Conservation (phyloP, 192 early-diverging fungal species). For the Rhizophagus prolifer region DNA sequence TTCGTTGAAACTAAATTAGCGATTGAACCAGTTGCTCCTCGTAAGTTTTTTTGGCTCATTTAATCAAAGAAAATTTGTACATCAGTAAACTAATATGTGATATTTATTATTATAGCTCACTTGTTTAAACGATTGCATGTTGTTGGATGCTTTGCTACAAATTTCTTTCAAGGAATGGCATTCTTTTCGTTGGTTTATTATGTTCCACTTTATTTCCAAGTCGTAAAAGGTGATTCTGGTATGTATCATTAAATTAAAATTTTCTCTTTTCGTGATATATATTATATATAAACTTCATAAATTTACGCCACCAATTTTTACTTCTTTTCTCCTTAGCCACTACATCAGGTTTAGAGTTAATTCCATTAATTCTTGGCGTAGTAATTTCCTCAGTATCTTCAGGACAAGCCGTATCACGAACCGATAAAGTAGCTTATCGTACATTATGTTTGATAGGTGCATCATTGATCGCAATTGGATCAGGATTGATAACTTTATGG, state of each 20-base stretch:
- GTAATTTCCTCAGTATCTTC: constrained; percentile 65
- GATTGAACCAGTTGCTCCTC: constrained; percentile 69
- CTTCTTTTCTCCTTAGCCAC: constrained; percentile 50
- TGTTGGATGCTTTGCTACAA: constrained; percentile 55
- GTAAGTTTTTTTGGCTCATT: constrained; percentile 1
- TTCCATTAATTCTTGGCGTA: constrained; percentile 75
- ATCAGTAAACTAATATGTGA: constrained; percentile 6
- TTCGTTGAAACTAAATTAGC: constrained; percentile 64
- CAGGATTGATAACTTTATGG: constrained; percentile 64
- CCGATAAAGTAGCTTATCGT: constrained; percentile 58
- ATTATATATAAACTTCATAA: no score
- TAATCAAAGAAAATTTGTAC: background rate
- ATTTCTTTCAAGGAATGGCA: constrained; percentile 64
- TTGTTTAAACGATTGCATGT: constrained; percentile 63
- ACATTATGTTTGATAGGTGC: constrained; percentile 64
- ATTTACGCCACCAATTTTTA: background rate
- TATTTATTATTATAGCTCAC: constrained; percentile 35
- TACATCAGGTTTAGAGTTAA: constrained; percentile 66
- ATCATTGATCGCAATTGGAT: constrained; percentile 59
- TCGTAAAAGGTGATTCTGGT: constrained; percentile 65
- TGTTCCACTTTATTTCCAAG: constrained; percentile 79
- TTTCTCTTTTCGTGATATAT: no score
- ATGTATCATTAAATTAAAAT: no score
- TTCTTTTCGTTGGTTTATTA: constrained; percentile 72
- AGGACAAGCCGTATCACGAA: constrained; percentile 56